Evolutionary conservation across 2,329 filamentous ascomycete genomes (phyloP).

Genomic region (Pseudogymnoascus sp.): DNA sequence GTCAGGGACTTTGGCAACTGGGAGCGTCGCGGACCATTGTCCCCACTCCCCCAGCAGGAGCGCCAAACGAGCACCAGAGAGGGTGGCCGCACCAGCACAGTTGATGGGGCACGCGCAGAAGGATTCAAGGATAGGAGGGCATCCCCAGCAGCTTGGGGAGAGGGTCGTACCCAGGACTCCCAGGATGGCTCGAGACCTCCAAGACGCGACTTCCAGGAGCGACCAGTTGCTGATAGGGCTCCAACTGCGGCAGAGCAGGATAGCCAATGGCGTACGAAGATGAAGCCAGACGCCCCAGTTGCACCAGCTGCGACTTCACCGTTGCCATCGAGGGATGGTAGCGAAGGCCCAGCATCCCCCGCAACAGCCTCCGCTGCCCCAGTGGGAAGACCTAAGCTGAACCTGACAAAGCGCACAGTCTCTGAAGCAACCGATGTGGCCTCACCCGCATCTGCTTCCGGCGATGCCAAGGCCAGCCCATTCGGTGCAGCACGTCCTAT

Average conservation of each 20-base stretch:
- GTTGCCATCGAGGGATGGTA: slow-evolving; percentile 61
- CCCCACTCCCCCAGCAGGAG: slow-evolving; percentile 54
- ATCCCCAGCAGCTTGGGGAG: slow-evolving; percentile 71
- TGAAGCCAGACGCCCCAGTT: slow-evolving; percentile 65
- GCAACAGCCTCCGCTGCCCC: slow-evolving; percentile 48
- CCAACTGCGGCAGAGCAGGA: slow-evolving; percentile 88
- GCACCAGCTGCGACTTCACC: slow-evolving; percentile 46
- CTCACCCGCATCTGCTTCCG: slow-evolving; percentile 41
- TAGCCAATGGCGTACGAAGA: slow-evolving; percentile 83
- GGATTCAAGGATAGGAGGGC: slow-evolving; percentile 53
- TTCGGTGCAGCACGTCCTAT: slow-evolving; percentile 93
- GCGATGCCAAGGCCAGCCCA: slow-evolving; percentile 79
- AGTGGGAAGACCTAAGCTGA: slow-evolving; percentile 67
- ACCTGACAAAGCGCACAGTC: slow-evolving; percentile 85
- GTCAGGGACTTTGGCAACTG: slow-evolving; percentile 77
- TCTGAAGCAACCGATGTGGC: slow-evolving; percentile 55
- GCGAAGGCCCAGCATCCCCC: slow-evolving; percentile 67
- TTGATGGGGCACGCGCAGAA: slow-evolving; percentile 52
- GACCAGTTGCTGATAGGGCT: slow-evolving; percentile 56
- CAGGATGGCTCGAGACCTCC: slow-evolving; percentile 68
- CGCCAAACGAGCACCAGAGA: slow-evolving; percentile 44
- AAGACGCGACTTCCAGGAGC: slow-evolving; percentile 66
- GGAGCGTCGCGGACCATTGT: slow-evolving; percentile 89
- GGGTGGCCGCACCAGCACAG: slow-evolving; percentile 48
- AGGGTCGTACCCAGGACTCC: slow-evolving; percentile 45